Evolutionary conservation across 768 basidiomycete species (phyloP).

Genomic region (Fibroporia radiculosa): DNA sequence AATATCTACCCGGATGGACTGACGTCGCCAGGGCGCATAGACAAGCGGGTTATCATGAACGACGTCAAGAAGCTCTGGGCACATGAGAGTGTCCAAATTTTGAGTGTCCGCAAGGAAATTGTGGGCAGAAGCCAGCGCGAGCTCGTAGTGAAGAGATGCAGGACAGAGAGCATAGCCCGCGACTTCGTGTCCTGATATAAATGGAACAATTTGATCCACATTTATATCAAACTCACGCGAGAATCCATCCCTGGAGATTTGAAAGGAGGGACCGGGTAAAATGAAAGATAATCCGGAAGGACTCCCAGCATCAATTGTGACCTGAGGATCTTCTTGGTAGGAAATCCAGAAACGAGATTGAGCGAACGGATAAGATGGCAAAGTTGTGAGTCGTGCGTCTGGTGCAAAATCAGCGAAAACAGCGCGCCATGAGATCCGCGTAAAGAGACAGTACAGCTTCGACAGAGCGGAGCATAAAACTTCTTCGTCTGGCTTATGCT

Average conservation of each 20-base stretch:
- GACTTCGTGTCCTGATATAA: conserved; percentile 53
- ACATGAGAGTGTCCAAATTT: conserved; percentile 11
- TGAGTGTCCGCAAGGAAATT: neutral
- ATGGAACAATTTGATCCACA: conserved; percentile 31
- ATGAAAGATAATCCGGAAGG: conserved; percentile 13
- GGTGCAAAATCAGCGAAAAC: conserved; percentile 40
- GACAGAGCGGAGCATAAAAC: conserved; percentile 40
- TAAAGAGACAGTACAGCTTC: conserved; percentile 36
- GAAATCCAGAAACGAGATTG: conserved; percentile 49
- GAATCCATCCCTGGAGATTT: neutral
- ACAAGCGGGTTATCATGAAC: conserved; percentile 51
- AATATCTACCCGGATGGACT: conserved; percentile 32
- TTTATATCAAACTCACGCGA: conserved; percentile 42
- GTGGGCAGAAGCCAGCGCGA: conserved; percentile 34
- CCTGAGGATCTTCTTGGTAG: conserved; percentile 26
- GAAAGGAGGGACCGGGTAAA: conserved; percentile 12
- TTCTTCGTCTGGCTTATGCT: conserved; percentile 34
- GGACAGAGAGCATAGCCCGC: conserved; percentile 43
- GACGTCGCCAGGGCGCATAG: conserved; percentile 25
- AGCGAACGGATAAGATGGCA: conserved; percentile 61
- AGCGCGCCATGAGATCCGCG: conserved; percentile 45
- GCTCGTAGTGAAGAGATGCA: conserved; percentile 58
- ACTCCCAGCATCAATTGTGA: neutral
- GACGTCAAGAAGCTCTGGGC: conserved; percentile 34
- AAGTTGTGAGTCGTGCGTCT: conserved; percentile 32